Base-by-base conservation (phyloP, 495 filamentous ascomycete species). In the Echria macrotheca region DNA sequence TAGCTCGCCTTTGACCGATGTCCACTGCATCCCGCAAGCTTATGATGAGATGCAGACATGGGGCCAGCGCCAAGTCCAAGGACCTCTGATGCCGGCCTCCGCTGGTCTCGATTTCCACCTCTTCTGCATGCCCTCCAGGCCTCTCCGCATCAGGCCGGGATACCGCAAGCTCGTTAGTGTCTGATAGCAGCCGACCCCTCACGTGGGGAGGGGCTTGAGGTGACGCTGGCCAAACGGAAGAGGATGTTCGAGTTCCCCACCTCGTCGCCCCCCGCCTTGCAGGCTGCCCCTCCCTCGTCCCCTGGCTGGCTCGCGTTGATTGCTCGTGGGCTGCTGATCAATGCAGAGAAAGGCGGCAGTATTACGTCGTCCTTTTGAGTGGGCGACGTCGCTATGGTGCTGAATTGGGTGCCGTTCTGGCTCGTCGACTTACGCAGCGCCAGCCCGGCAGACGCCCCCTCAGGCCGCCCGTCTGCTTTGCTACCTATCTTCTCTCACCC, bases 321-420 rank as follows among this genome's bases (percentile, higher is more conserved):
- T 46, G 44, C 31, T 36, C 18, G 28, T 44, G 42, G 25, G 26
- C 42, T 44, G 42, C 42, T 44, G 42, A 44, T 46, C 35, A 31
- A 29, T 31, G 46, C 14, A 35, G 25, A 28, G 44, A 26, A 15
- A 58, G 58, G 55, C 40, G 53, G 49, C 58, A 56, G 58, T 17
- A 58, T 61, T 61, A 61, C 58, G 58, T 61, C 56, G 59, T 46
- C 49, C 31, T 25, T 45, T 49, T 39, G 24, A 46, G 23, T 37
- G 36, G 42, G 23, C 49, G 45, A 45, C 45, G 38, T 52, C 40
- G 42, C 26, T 35, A 50, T 50, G 41, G 22, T 52, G 39, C 7
- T 43, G 37, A 7, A 24, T 43, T 5, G 21, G 25, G 15, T 46
- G 26, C 44, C 44, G 17, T 47, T n/a, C n/a, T n/a, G n/a, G n/a